Base-by-base conservation (phyloP, 2,329 filamentous ascomycete genomes). In the Mycosphaerella sp. region DNA sequence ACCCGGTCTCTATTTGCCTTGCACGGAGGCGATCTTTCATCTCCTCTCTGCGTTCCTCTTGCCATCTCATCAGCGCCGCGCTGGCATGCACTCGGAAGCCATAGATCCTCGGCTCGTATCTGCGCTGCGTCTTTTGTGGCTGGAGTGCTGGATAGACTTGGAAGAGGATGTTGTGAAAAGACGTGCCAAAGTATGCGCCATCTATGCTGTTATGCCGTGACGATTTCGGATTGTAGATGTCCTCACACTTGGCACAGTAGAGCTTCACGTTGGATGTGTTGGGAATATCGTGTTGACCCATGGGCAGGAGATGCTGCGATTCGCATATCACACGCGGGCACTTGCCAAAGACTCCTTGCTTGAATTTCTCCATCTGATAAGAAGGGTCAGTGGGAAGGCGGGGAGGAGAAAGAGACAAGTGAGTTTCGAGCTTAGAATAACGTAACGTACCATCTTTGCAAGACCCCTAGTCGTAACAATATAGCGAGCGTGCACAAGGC, bases 121-220 rank as follows among this genome's bases (percentile, higher is more conserved):
- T 83, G 60, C 89, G 84, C 59, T 84, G 78, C 64, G 83, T 89
- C 79, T 97, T 98, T 62, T 83, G 78, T 2, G 93, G 93, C 48
- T 95, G 83, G 64, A 98, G 80, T 23, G 87, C 84, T 5, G 93
- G 92, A 70, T 97, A 97, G 52, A 98, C 93, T 72, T 98, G 93
- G 78, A 98, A 97, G 59, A 98, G 83, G 73, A 98, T 96, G 75
- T 96, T 96, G 79, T 96, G 92, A 78, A 98, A 98, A 2, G 89
- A 95, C 45, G 92, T 91, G 64, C 93, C 93, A 64, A 98, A 98
- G 79, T 97, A 98, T 61, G 93, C 93, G 59, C 93, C 93, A 70
- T 98, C 93, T 67, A 98, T 96, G 55, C 87, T 82, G 48, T 91
- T 90, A 73, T 98, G 93, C 29, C 93, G 89, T 17, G 89, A 92